A percentile compares a stretch with the other conserved stretches of the same genome.
These are phyloP conservation scores for Xerocomellus amylosporus DNA, from an alignment of 768 basidiomycete species.

Conservation along the genomic window DNA sequence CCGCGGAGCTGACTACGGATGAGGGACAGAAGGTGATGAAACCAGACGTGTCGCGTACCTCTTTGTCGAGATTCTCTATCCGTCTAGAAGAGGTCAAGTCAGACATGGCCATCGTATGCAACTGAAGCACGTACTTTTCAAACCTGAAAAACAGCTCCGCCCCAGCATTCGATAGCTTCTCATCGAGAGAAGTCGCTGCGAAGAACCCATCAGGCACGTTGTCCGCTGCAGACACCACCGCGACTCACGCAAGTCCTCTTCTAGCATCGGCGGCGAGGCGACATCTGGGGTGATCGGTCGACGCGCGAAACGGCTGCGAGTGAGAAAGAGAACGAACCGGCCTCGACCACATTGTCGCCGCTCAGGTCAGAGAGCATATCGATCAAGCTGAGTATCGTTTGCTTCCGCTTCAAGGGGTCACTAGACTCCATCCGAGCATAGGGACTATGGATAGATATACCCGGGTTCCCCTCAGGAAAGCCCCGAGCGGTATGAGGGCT, in stretches of 20 bases:
- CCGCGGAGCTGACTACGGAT: conserved; percentile 41
- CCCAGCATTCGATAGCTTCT: conserved; percentile 48
- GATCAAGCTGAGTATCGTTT: conserved; percentile 46
- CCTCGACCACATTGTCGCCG: conserved; percentile 36
- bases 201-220: conserved; percentile 9
- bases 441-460: conserved; percentile 24
- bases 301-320: neutral
- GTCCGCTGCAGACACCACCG: neutral
- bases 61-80: conserved; percentile 47
- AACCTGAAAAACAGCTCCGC: conserved; percentile 49
- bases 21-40: conserved; percentile 8
- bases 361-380: conserved; percentile 46
- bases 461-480: conserved; percentile 28
- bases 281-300: conserved; percentile 19
- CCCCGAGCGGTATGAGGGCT: conserved; percentile 21
- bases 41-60: conserved; percentile 29
- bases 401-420: conserved; percentile 39
- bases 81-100: conserved; percentile 32
- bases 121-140: conserved; percentile 37
- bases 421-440: conserved; percentile 29
- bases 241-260: conserved; percentile 44
- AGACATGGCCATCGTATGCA: neutral
- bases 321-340: conserved; percentile 28
- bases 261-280: conserved; percentile 34
- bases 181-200: conserved; percentile 44